Evolutionary conservation across 257 asterid genomes (phyloP), one percentile per base, ranked within the genome.

Genomic region (Salvia splendens): DNA sequence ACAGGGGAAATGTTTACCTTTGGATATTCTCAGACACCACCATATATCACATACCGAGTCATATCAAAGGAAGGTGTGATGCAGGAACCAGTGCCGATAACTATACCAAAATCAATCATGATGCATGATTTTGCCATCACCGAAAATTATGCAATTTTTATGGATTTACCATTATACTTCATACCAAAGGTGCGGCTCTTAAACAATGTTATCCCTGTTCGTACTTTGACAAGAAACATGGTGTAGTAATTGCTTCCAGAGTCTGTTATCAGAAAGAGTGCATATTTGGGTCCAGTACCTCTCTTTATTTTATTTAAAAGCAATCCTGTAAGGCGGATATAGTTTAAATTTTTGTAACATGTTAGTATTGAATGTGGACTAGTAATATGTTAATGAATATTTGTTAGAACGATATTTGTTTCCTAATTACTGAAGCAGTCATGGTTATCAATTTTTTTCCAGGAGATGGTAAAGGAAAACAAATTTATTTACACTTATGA

Each of bases 61-160:
- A 83, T 93, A 85, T 89, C 98, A 58, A 88, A 82, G 81, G 96
- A 85, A 58, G 98, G 97, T 6, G 67, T 59, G 43, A 93, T 93
- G 98, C 79, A 90, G 68, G 98, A 90, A 69, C 95, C 97, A 2
- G 98, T 93, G 77, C 92, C 94, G 40, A 89, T 93, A 63, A 89
- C 98, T 72, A 67, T 93, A 73, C 59, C 97, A 65, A 88, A 78
- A 11, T 81, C 98, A 67, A 68, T 88, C 80, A 87, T 93, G 98
- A 89, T 93, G 97, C 98, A 92, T 65, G 98, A 92, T 77, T 92
- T 92, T 77, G 96, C 98, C 82, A 92, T 92, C 65, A 89, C 98
- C 61, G 97, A 93, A 78, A 89, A 93, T 72, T 93, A 87, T 86
- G 96, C 95, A 0, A 73, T 93, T 70, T 86, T 93, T 75, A 77